phyloP scores from a whole-genome alignment of 768 basidiomycete genomes.

The Termitomyces sp. region DNA sequence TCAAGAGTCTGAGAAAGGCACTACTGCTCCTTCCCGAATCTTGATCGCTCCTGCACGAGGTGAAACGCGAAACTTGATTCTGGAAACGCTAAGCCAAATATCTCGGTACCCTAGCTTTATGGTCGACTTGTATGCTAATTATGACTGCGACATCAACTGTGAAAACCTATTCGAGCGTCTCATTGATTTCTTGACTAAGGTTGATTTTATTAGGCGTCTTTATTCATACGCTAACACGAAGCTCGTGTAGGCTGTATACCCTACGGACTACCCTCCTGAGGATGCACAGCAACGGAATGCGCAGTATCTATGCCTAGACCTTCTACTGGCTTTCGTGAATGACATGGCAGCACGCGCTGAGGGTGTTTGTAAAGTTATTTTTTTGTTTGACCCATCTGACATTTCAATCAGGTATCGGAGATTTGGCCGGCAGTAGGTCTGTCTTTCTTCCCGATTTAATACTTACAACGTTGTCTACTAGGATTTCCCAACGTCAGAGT shows the following conservation, averaged over 20 bases:
- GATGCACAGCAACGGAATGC: constrained; percentile 72
- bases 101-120: constrained; percentile 87
- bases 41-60: constrained; percentile 76
- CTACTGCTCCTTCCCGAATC: constrained; percentile 51
- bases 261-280: constrained; percentile 55
- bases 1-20: constrained; percentile 43
- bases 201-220: constrained; percentile 28
- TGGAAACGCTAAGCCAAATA: constrained; percentile 83
- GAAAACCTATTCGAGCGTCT: constrained; percentile 94
- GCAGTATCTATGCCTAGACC: constrained; percentile 86
- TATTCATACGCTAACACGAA: neutral
- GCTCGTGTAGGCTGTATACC: constrained; percentile 72
- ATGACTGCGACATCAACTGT: constrained; percentile 95
- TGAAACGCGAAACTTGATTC: constrained; percentile 84
- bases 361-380: constrained; percentile 33
- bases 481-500: constrained; percentile 56
- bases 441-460: constrained; percentile 1
- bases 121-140: constrained; percentile 94
- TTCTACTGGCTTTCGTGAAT: constrained; percentile 82
- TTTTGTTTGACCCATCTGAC: constrained; percentile 10
- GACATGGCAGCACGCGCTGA: constrained; percentile 75
- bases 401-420: constrained; percentile 36
- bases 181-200: constrained; percentile 85
- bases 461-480: constrained; percentile 24
- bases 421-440: constrained; percentile 63